These are phyloP conservation scores for Wickerhamomyces queroliae DNA, from an alignment of 805 yeast genomes.

Conservation along the genomic window DNA sequence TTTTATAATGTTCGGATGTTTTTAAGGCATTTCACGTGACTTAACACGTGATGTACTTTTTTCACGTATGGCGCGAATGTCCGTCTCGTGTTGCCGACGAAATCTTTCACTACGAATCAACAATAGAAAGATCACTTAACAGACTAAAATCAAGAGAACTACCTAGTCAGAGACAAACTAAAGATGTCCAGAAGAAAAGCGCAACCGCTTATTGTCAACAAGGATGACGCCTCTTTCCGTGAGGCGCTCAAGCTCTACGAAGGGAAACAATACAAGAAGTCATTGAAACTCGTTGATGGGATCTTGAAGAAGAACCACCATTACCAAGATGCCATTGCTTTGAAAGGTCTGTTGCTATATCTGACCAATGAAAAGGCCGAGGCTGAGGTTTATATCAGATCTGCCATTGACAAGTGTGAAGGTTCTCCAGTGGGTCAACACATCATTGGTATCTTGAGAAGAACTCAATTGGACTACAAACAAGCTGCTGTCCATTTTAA, in stretches of 20 bases:
- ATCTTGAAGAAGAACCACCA: conserved; percentile 69
- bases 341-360: conserved; percentile 71
- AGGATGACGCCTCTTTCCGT: conserved; percentile 72
- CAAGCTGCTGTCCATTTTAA: conserved; percentile 78
- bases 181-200: conserved; percentile 2
- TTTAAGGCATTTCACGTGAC: no score
- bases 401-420: conserved; percentile 55
- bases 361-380: conserved; percentile 55
- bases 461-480: conserved; percentile 59
- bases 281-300: conserved; percentile 69
- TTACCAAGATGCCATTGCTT: conserved; percentile 76
- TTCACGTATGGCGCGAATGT: no score
- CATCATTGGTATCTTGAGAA: conserved; percentile 77
- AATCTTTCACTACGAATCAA: no score
- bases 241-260: conserved; percentile 84
- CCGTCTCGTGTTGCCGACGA: no score
- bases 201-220: conserved; percentile 27
- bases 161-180: no score
- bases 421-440: conserved; percentile 74
- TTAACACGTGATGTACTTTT: no score
- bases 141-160: no score
- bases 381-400: conserved; percentile 53
- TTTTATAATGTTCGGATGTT: no score
- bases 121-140: no score
- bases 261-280: conserved; percentile 78